A percentile compares a stretch with the other conserved stretches of the same genome.
These are phyloP conservation scores for Axilococcus clingmanii DNA, from an alignment of 139 green algal genomes.

Conservation along the genomic window DNA sequence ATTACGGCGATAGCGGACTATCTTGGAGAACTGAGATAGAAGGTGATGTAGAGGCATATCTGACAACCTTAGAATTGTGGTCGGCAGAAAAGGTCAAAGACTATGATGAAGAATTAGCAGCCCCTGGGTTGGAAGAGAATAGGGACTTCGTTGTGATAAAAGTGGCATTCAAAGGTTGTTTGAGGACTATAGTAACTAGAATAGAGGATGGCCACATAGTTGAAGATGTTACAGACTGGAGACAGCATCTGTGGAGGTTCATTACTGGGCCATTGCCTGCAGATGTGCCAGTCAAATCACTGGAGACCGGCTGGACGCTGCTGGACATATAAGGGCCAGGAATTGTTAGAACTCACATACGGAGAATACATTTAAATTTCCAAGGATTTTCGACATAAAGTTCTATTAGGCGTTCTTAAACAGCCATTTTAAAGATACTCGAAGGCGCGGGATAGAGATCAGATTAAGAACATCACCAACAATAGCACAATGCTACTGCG, in stretches of 20 bases:
- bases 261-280: constrained; percentile 13
- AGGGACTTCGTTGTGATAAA: constrained; percentile 1
- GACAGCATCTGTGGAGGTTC: constrained; percentile 13
- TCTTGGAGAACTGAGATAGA: constrained; percentile 8
- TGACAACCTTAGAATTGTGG: constrained; percentile 6
- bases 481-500: background rate
- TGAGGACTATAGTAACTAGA: background rate
- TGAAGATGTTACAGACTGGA: constrained; percentile 12
- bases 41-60: background rate
- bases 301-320: background rate
- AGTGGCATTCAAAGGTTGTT: constrained; percentile 1
- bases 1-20: constrained; percentile 2
- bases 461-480: too few relatives aligned
- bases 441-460: too few relatives aligned
- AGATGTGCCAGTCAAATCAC: background rate
- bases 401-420: too few relatives aligned
- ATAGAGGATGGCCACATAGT: constrained; percentile 13
- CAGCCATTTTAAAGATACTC: too few relatives aligned
- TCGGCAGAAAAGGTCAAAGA: background rate
- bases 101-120: constrained; percentile 3
- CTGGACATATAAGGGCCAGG: too few relatives aligned
- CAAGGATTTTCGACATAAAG: background rate
- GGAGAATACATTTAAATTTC: background rate
- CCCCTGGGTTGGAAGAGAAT: background rate
- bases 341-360: too few relatives aligned